A percentile compares a stretch with the other conserved stretches of the same genome.
phyloP scores from a whole-genome alignment of 2,329 filamentous ascomycete genomes.

The Dactylonectria estremocensis region DNA sequence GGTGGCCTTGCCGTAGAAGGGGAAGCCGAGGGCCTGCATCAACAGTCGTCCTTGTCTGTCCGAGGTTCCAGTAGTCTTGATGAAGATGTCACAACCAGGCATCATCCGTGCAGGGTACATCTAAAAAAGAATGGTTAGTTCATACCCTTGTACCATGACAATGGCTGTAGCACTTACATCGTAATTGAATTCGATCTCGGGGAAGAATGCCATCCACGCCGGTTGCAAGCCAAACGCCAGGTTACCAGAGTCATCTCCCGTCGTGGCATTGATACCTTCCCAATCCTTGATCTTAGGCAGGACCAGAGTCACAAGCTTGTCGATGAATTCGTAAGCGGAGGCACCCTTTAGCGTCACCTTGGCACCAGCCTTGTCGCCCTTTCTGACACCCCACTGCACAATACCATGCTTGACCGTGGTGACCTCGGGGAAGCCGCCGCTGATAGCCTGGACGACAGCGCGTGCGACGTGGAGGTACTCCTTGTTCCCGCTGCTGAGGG shows the following conservation, averaged over 20 bases:
- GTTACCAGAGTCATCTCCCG: slow-evolving; percentile 91
- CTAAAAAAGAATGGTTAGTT: slow-evolving; percentile 52
- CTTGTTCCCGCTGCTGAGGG: slow-evolving; percentile 78
- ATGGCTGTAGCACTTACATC: slow-evolving; percentile 74
- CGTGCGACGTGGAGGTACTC: slow-evolving; percentile 86
- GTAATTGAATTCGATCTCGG: slow-evolving; percentile 95
- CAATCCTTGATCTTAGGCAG: slow-evolving; percentile 97
- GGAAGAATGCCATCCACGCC: slow-evolving; percentile 86
- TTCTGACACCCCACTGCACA: slow-evolving; percentile 80
- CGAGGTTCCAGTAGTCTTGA: slow-evolving; percentile 88
- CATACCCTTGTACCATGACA: not conserved
- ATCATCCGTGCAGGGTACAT: slow-evolving; percentile 80
- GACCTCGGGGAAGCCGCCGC: slow-evolving; percentile 79
- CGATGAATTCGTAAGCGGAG: slow-evolving; percentile 89
- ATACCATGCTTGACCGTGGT: slow-evolving; percentile 81
- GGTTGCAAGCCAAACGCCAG: slow-evolving; percentile 84
- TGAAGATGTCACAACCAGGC: slow-evolving; percentile 85
- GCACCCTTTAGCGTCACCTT: slow-evolving; percentile 86
- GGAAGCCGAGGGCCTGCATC: slow-evolving; percentile 64
- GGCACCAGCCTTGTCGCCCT: slow-evolving; percentile 80
- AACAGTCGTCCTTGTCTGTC: slow-evolving; percentile 89
- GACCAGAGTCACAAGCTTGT: slow-evolving; percentile 91
- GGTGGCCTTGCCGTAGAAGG: slow-evolving; percentile 83
- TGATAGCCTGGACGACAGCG: slow-evolving; percentile 88
- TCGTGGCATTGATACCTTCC: slow-evolving; percentile 75